Base-by-base conservation (phyloP, 192 early-diverging fungal genomes). In the Umbelopsis isabellina region DNA sequence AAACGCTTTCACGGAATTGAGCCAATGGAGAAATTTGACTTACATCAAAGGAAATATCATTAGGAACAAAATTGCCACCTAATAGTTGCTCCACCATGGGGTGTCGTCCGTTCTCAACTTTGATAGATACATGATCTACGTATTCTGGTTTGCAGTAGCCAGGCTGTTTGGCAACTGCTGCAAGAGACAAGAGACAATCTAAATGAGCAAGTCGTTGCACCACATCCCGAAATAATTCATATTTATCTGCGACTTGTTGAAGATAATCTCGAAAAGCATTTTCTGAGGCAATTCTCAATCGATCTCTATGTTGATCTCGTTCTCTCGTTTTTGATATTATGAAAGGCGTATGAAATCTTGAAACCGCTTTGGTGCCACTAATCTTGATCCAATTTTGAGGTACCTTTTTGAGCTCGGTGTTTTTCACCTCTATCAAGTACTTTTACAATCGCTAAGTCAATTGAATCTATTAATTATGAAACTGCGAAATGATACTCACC, bases 351-450 rank as follows among this genome's bases (percentile, higher is more conserved):
- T 91, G 92, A 55, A 90, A 93, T 13, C 90, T 82, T 0, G 89
- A 86, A 6, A 88, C 83, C 21, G 83, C 80, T 70, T 93, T 92
- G 3, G 88, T 91, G 33, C 83, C 84, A 69, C 75, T 80, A 18
- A 93, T 83, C 52, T 89, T 90, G 68, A 91, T 71, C 95, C 95
- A 96, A 49, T 86, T 72, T 18, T 75, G 77, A 0, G 95, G 93
- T 0, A 91, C 87, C 16, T 81, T 82, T n/a, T 78, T 77, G 1
- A 80, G 79, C 16, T 80, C 73, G 9, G 80, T 70, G 65, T 83
- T 85, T 18, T 85, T 87, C 46, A 94, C 74, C 74, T 95, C 94
- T 12, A 95, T 75, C 49, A 94, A 75, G 67, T 92, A 94, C 82
- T 80, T 13, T 64, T 6, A 10, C 35, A 37, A 16, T 20, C 73